Base-by-base conservation (phyloP, 208 protist species). In the Wallacemonas collosoma region DNA sequence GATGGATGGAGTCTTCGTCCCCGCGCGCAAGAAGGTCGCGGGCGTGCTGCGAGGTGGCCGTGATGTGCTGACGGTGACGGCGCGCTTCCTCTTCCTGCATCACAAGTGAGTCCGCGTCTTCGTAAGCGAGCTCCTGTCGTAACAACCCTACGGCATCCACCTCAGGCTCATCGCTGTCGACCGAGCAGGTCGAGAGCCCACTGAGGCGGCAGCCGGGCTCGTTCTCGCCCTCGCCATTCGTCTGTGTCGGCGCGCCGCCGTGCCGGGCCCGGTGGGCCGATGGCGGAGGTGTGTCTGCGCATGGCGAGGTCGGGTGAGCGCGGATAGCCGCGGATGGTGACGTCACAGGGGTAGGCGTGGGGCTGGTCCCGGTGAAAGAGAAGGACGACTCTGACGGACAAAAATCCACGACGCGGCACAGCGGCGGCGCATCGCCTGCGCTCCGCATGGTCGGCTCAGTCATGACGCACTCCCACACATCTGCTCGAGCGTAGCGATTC, bases 101-200 rank as follows among this genome's bases (percentile, higher is more conserved):
- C 2, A 51, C 73, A 35, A 82, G 73, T 7, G 72, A 68, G 47
- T 86, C 81, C 11, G 81, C 81, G 26, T 76, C 73, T 56, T 86
- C 81, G 56, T 71, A 66, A 40, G 61, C 58, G 3, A 71, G 62
- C 57, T 77, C 71, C 1, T 79, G 64, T 2, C 76, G 68, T 48
- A 78, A 61, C 55, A 86, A 57, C 41, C 54, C 68, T 15, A 70
- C 76, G n/a, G 69, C 75, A 69, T 86, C 81, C 47, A 86, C 72
- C 71, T 86, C 70, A 36, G 76, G 76, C 55, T 81, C 76, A 17
- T 81, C 76, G 56, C 76, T 73, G 17, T 68, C 66, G 39, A 68
- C 71, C 15, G 63, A 71, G 68, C 71, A 81, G 48, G 70, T 53
- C 51, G 72, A 77, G 35, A 66, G 45, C 3, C 41, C 47, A 51